Evolutionary conservation across 192 early-diverging fungal genomes (phyloP).

Genomic region (Backusella liffmaniae): DNA sequence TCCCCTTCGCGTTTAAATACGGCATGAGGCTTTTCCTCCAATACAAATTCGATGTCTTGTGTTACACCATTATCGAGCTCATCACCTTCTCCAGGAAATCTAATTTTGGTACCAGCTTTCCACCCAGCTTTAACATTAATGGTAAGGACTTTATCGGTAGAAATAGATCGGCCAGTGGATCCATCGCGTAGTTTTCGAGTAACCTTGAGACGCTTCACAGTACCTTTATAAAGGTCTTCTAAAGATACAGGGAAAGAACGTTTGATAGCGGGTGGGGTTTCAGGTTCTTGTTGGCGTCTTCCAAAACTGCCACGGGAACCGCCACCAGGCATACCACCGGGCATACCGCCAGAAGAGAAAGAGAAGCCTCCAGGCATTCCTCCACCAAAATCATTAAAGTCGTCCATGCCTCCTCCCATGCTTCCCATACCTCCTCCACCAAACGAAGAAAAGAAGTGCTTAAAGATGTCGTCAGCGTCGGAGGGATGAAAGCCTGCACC

Average conservation of each 20-base stretch:
- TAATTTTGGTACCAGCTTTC: slow-evolving; percentile 98
- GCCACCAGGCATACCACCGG: slow-evolving; percentile 15
- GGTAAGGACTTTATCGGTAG: slow-evolving; percentile 78
- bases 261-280: slow-evolving; percentile 64
- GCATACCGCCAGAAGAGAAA: slow-evolving; percentile 42
- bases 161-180: slow-evolving; percentile 39
- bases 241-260: slow-evolving; percentile 76
- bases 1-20: slow-evolving; percentile 89
- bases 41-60: slow-evolving; percentile 93
- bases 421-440: slow-evolving; percentile 41
- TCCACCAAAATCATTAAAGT: slow-evolving; percentile 8
- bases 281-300: background rate
- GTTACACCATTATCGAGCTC: slow-evolving; percentile 70
- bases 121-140: slow-evolving; percentile 91
- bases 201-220: slow-evolving; percentile 92
- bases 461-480: slow-evolving; percentile 90
- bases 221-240: slow-evolving; percentile 89
- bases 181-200: slow-evolving; percentile 56
- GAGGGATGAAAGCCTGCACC: slow-evolving; percentile 74
- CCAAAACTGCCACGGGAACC: background rate
- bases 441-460: slow-evolving; percentile 79
- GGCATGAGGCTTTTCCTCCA: slow-evolving; percentile 91
- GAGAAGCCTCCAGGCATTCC: slow-evolving; percentile 35
- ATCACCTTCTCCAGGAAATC: slow-evolving; percentile 88
- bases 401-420: slow-evolving; percentile 21